Base-by-base conservation (phyloP, 192 early-diverging fungal species). In the Coemansia sp. region DNA sequence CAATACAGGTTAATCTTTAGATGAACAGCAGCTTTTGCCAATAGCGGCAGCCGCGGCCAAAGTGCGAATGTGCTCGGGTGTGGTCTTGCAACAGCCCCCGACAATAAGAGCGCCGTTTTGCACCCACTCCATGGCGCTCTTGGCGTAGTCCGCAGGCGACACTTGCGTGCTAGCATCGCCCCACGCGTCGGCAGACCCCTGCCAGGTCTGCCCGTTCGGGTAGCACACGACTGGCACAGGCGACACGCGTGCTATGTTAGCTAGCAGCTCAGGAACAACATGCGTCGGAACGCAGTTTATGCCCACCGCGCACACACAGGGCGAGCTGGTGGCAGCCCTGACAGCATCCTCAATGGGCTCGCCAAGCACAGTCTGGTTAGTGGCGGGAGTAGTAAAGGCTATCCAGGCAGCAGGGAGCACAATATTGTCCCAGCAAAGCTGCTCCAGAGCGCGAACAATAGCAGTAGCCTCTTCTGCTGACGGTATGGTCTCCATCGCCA, bases 401-500 rank as follows among this genome's bases (percentile, higher is more conserved):
- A 92, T 77, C 87, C 86, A 88, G 0, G 85, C 81, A 16, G 86
- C 88, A 17, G 80, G 70, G 2, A 77, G 62, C 6, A 16, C 26
- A 9, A 40, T n/a, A 14, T 67, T 66, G n/a, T 47, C 26, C 19
- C 73, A 52, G 1, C 62, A 19, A 14, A 72, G 60, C 6, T 67
- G 33, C 2, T 32, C 39, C 5, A 89, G 53, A n/a, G 86, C 65
- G 44, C 68, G 14, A 9, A 82, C 72, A 42, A 92, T 86, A 0
- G 85, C 84, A 8, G 61, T 30, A 10, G 84, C 84, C 67, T 92
- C 91, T 10, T 67, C 64, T 11, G 81, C 66, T 19, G 82, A 87
- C 17, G 91, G 91, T 7, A 92, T 82, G 0, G 91, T 92, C 68
- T 92, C 91, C 62, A 92, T 86, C 6, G 88, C 76, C 32, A 92